Evolutionary conservation across 306 rosid species (phyloP).

Genomic region (Vigna reflexopilosa): DNA sequence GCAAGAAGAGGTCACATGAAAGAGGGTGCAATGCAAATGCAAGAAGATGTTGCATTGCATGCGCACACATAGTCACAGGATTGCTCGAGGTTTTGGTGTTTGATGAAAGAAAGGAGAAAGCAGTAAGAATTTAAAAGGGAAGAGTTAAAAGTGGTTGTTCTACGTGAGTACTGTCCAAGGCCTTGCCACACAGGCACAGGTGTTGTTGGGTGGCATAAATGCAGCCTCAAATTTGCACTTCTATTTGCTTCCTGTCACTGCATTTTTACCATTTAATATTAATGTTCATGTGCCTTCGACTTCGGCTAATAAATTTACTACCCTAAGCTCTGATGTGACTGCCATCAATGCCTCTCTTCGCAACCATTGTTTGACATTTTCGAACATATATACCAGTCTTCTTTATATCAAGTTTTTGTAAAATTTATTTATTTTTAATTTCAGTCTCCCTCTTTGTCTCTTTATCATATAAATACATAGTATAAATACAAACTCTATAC

Average conservation of each 20-base stretch:
- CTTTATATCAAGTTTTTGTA: too few relatives aligned
- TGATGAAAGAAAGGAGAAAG: constrained; percentile 45
- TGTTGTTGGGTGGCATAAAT: constrained; percentile 49
- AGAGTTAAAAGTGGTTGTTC: constrained; percentile 52
- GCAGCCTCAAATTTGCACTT: constrained; percentile 31
- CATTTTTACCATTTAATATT: constrained; percentile 34
- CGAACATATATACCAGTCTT: too few relatives aligned
- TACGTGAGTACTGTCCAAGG: constrained; percentile 60
- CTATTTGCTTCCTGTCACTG: background rate
- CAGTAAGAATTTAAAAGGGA: constrained; percentile 44
- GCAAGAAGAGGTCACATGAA: constrained; percentile 54
- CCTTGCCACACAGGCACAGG: constrained; percentile 8
- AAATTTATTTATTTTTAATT: too few relatives aligned
- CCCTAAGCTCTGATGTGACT: constrained; percentile 60
- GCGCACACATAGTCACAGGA: constrained; percentile 62
- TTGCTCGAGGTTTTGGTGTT: constrained; percentile 45
- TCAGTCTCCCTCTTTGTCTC: too few relatives aligned
- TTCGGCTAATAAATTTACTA: constrained; percentile 54
- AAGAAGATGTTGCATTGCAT: constrained; percentile 19
- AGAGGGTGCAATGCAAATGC: background rate
- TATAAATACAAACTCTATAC: too few relatives aligned
- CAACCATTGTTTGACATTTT: background rate
- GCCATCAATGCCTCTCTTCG: constrained; percentile 51
- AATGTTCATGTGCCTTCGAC: constrained; percentile 35
- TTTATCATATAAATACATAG: too few relatives aligned